Base-by-base conservation (phyloP, 148 eudicot species). In the Rheum nobile region DNA sequence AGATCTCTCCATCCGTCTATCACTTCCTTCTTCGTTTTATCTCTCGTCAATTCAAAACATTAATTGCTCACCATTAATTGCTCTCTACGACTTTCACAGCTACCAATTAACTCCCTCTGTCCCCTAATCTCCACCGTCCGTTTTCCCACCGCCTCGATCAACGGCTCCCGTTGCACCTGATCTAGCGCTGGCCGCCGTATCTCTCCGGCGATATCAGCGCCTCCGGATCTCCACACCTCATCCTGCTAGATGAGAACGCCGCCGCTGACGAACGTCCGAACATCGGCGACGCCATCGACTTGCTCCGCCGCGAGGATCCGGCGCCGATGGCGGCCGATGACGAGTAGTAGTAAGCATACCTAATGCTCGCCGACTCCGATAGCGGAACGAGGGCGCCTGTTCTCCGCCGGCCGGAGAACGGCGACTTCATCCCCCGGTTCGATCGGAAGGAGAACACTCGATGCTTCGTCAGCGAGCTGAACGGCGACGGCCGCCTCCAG, bases 181-280 rank as follows among this genome's bases (percentile, higher is more conserved):
- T 35, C 37, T 35, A 35, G 3, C 37, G 37, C 37, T 35, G 37
- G 2, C 37, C 37, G 37, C 10, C 43, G 8, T 63, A 87, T 67
- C 98, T 89, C 77, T 95, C 97, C 75, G 98, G 98, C 7, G 98
- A 95, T 0, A 95, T 77, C 82, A 95, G 79, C 46, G 97, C 97
- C 79, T 95, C 96, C 1, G 97, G 98, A 80, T 92, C 96, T 0
- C 93, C 98, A 47, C 85, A 81, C 82, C 93, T 83, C 83, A 84
- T 82, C 77, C 97, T 78, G 52, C 90, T 90, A 61, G 96, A 84
- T 5, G 93, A 84, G 59, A 79, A 85, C 46, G 71, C 61, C 75
- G 74, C 61, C 11, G 72, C 81, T 7, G 88, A 75, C 37, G 86
- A 41, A 57, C 93, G 82, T 61, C 85, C 82, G 74, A 87, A 83